Base-by-base conservation (phyloP, 2,329 filamentous ascomycete species). In the Corynespora cassiicola region DNA sequence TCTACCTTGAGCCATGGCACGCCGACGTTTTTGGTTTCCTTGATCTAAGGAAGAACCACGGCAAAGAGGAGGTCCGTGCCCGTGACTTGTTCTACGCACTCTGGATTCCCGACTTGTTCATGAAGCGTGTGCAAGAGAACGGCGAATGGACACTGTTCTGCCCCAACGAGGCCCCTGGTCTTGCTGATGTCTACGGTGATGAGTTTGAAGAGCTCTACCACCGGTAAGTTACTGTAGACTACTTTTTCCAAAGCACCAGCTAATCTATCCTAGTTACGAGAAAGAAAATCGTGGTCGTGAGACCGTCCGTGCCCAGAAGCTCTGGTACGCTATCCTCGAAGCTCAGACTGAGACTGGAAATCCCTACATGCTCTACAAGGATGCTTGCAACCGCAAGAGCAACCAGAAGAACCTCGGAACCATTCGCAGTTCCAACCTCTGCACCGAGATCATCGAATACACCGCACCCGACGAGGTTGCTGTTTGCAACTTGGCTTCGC, bases 331-430 rank as follows among this genome's bases (percentile, higher is more conserved):
- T 54, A 96, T 99, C 53, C 82, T 99, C 31, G 94, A 99, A 76
- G 89, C 94, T 32, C 94, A 99, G 77, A 97, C 92, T 21, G 94
- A 99, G 83, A 99, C 94, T 29, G 94, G 94, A 58, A 97, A 95
- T 74, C 94, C 94, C 31, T 99, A 96, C 76, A 99, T 99, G 90
- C 85, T 97, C 45, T 99, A 99, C 85, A 99, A 99, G 81, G 94
- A 99, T 74, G 82, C 86, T 64, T 92, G 88, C 84, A 99, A 99
- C 83, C 85, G 85, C 71, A 99, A 99, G 87, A 96, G 91, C 80
- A 99, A 99, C 82, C 94, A 99, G 78, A 97, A 99, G 86, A 99
- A 99, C 75, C 81, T 99, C 20, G 94, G 94, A 54, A 96, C 91
- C 48, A 99, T 99, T 61, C 90, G 90, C 72, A 96, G 90, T 80